Evolutionary conservation across 306 rosid genomes (phyloP), one percentile per base, ranked within the genome.

Genomic region (Corylus heterophylla): DNA sequence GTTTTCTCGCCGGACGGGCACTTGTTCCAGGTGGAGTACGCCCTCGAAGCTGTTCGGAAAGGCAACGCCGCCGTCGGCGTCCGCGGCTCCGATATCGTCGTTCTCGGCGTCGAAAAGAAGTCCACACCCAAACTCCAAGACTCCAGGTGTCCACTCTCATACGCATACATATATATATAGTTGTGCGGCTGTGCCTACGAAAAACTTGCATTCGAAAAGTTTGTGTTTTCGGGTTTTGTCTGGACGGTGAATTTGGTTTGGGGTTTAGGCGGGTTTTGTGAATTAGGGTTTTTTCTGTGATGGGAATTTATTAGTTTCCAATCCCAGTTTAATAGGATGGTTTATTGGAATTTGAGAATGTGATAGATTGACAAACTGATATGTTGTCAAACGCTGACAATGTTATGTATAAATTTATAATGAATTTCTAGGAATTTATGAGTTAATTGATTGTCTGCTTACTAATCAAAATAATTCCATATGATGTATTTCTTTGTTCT

Each of bases 1-100:
- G 89, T 88, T 14, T 88, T 88, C 75, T 88, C 89, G 5, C 88
- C 91, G 1, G 89, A 88, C 47, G 89, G 91, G 4, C 91, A 88
- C 84, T 78, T 88, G 58, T 86, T 88, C 59, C 91, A 86, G 61
- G 91, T 88, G 48, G 70, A 89, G 69, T 89, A 86, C 83, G 92
- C 90, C 7, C 88, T 86, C 31, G 90, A 89, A 78, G 92, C 90
- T 18, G 92, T 89, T 9, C 92, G 90, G 6, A 89, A 89, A 81
- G 92, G 92, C 12, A 89, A 89, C 78, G 87, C 90, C 71, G 87
- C 90, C 84, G 90, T 89, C 75, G 90, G 92, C 22, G 92, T 89
- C 29, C 92, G 90, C 2, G 90, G 90, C 72, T 78, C 87, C 29
- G 90, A 86, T 62, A 76, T 86, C 69, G 77, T 89, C 78, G 90